Conservation (phyloP, 331 rosid genomes). For the Telfairia occidentalis region DNA sequence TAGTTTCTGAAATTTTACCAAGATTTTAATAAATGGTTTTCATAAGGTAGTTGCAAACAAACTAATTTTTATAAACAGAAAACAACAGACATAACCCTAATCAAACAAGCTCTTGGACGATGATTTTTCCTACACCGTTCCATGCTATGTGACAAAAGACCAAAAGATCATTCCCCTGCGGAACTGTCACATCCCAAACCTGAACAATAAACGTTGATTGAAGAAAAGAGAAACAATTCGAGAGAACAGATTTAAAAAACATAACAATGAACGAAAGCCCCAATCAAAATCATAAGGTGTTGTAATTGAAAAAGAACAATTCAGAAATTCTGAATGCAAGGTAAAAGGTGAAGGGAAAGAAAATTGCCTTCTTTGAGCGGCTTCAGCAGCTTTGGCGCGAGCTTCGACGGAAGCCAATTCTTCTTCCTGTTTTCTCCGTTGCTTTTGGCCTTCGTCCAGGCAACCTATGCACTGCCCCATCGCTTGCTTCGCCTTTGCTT, state of each 20-base stretch:
- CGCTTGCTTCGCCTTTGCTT: background rate
- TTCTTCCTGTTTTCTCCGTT: slow-evolving; percentile 59
- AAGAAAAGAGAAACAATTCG: background rate
- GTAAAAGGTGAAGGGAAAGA: background rate
- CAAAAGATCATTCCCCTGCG: background rate
- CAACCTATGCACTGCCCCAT: slow-evolving; percentile 85
- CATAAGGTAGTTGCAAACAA: background rate
- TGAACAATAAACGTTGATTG: background rate
- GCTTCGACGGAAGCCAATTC: slow-evolving; percentile 75
- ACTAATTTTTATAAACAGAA: background rate
- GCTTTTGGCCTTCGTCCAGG: slow-evolving; percentile 56
- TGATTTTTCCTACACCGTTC: background rate
- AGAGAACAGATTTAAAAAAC: background rate
- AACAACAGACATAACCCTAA: background rate
- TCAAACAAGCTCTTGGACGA: background rate
- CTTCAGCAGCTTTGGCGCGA: slow-evolving; percentile 76
- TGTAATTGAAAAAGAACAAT: background rate
- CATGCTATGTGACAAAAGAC: background rate
- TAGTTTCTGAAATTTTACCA: background rate
- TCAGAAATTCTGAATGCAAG: background rate
- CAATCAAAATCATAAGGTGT: background rate
- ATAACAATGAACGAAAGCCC: background rate
- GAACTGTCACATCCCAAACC: background rate
- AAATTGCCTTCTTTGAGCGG: slow-evolving; percentile 66
- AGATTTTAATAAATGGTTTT: background rate